phyloP scores from a whole-genome alignment of 345 rosid genomes.

The Eucalyptus lansdowneana region DNA sequence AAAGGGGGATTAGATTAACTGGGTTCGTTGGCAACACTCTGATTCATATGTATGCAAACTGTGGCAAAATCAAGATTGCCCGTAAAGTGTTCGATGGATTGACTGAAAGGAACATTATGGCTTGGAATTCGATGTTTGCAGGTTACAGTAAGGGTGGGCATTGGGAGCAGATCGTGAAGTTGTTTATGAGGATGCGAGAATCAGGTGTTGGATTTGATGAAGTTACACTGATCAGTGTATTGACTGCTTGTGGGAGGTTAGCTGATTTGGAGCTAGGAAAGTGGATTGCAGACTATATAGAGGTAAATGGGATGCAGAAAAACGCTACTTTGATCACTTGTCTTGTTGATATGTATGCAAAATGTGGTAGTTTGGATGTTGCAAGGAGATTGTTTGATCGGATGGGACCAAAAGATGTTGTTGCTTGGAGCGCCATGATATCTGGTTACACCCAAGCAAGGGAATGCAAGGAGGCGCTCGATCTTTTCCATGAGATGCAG shows the following conservation, averaged over 20 bases:
- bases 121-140: constrained; percentile 34
- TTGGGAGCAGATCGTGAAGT: constrained; percentile 9
- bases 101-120: constrained; percentile 12
- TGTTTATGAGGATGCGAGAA: constrained; percentile 19
- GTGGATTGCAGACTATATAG: constrained; percentile 15
- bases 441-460: constrained; percentile 25
- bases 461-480: constrained; percentile 14
- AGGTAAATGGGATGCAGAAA: constrained; percentile 9
- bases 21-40: constrained; percentile 15
- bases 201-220: constrained; percentile 5
- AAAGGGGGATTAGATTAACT: constrained; percentile 6
- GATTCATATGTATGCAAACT: constrained; percentile 5
- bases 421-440: constrained; percentile 23
- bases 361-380: constrained; percentile 19
- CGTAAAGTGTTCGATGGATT: constrained; percentile 23
- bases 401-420: constrained; percentile 10
- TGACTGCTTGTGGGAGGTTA: constrained; percentile 28
- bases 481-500: constrained; percentile 23
- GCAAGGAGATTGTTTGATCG: constrained; percentile 17
- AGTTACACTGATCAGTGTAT: constrained; percentile 19
- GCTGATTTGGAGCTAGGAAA: constrained; percentile 18
- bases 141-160: constrained; percentile 13
- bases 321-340: constrained; percentile 11
- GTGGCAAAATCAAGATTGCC: constrained; percentile 8
- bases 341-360: constrained; percentile 32